These are phyloP conservation scores for Neurospora sp. DNA, from an alignment of 495 filamentous ascomycete genomes.

Conservation along the genomic window DNA sequence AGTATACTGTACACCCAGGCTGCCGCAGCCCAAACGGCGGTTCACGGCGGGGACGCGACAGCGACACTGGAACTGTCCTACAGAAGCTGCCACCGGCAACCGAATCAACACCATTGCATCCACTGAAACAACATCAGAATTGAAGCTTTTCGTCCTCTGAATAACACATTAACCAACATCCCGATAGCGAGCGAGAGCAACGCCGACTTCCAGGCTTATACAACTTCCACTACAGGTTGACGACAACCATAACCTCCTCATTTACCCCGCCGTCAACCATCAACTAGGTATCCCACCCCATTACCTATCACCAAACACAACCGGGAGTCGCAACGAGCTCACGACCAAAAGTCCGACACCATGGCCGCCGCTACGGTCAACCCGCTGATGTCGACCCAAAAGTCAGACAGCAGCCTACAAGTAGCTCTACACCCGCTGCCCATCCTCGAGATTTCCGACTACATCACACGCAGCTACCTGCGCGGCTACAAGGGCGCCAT, in stretches of 20 bases:
- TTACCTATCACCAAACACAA: neutral
- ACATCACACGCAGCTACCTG: slow-evolving; percentile 81
- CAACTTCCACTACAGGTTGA: neutral
- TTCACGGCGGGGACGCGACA: neutral
- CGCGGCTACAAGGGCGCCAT: slow-evolving; percentile 65
- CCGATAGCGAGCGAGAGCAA: neutral
- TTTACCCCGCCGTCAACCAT: neutral
- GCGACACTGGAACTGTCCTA: neutral
- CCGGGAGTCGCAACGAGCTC: neutral
- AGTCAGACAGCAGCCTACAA: slow-evolving; percentile 65
- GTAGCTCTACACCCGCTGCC: slow-evolving; percentile 89
- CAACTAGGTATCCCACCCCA: neutral
- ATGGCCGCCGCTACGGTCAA: slow-evolving; percentile 15
- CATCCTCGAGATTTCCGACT: slow-evolving; percentile 92
- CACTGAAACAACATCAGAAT: neutral
- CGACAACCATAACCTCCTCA: neutral
- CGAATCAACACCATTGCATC: neutral
- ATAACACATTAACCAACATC: neutral
- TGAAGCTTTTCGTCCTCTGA: neutral
- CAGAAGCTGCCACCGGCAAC: neutral
- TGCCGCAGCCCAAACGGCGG: neutral
- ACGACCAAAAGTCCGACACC: neutral
- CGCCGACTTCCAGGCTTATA: neutral
- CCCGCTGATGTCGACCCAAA: slow-evolving; percentile 36
- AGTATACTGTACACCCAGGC: neutral